phyloP scores from a whole-genome alignment of 2,329 filamentous ascomycete genomes.

The Aspergillus tanneri region DNA sequence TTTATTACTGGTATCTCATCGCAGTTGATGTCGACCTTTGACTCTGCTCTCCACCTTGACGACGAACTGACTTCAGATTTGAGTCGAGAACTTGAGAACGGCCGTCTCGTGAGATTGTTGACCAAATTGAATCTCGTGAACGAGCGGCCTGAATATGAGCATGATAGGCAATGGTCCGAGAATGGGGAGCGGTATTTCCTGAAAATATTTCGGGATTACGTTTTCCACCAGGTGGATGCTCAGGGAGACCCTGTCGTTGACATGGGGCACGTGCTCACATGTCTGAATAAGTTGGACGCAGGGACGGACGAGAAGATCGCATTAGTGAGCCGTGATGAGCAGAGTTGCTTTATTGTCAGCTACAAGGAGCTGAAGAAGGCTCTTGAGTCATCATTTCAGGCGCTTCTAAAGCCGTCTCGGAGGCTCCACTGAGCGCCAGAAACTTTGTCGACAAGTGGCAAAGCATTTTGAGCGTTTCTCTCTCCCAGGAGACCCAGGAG shows the following conservation, averaged over 20 bases:
- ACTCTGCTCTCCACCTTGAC: conserved; percentile 73
- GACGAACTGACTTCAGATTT: conserved; percentile 74
- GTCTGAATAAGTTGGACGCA: conserved; percentile 88
- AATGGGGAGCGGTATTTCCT: conserved; percentile 89
- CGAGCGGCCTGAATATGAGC: conserved; percentile 81
- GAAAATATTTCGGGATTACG: conserved; percentile 93
- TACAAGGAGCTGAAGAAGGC: conserved; percentile 81
- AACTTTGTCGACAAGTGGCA: background rate
- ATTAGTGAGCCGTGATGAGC: conserved; percentile 84
- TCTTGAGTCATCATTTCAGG: conserved; percentile 61
- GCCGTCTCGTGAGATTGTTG: conserved; percentile 73
- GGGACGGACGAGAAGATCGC: conserved; percentile 83
- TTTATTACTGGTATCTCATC: conserved; percentile 76
- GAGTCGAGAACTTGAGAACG: conserved; percentile 83
- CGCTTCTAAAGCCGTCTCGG: conserved; percentile 49
- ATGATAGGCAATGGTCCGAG: conserved; percentile 79
- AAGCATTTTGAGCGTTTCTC: too few species aligned
- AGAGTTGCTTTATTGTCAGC: conserved; percentile 81
- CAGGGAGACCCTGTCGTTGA: conserved; percentile 81
- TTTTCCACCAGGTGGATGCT: conserved; percentile 91
- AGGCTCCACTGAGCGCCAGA: conserved; percentile 32
- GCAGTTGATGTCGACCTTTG: conserved; percentile 72
- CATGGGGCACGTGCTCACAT: conserved; percentile 80
- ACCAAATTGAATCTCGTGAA: conserved; percentile 86
- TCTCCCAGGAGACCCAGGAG: too few species aligned